Percentiles rank a stretch among this genome's conserved stretches.
Evolutionary conservation across 2,329 filamentous ascomycete species (phyloP).

Genomic region (Laburnicola sp.): DNA sequence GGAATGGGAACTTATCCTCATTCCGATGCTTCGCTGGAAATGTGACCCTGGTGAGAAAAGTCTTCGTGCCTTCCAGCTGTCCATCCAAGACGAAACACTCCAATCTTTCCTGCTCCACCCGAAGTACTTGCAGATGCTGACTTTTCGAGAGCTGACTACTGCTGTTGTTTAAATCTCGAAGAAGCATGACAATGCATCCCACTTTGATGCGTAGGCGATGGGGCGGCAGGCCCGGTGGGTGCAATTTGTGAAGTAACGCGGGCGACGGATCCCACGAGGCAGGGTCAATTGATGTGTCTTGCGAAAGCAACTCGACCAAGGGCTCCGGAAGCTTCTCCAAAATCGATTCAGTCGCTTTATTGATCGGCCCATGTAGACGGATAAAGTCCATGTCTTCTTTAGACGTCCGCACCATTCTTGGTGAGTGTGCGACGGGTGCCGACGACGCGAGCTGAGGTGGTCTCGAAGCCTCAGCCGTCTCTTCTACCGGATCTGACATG

Average conservation of each 20-base stretch:
- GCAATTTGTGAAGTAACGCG: conserved; percentile 36
- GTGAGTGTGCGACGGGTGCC: conserved; percentile 3
- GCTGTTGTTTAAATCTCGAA: conserved; percentile 29
- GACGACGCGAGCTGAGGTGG: conserved; percentile 6
- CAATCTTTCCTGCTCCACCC: conserved; percentile 31
- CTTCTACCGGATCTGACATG: conserved; percentile 31
- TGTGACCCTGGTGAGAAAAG: conserved; percentile 31
- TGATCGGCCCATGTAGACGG: conserved; percentile 37
- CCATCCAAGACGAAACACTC: conserved; percentile 41
- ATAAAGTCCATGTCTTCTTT: conserved; percentile 27
- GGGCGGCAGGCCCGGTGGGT: conserved; percentile 36
- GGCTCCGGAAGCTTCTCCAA: conserved; percentile 32
- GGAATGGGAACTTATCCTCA: conserved; percentile 29
- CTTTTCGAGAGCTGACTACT: conserved; percentile 39
- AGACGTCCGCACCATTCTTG: background rate
- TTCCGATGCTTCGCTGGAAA: conserved; percentile 37
- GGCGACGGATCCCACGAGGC: conserved; percentile 31
- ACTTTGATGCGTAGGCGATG: conserved; percentile 42
- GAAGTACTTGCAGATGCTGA: conserved; percentile 37
- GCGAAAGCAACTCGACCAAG: conserved; percentile 37
- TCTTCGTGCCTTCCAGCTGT: conserved; percentile 38
- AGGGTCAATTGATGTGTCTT: conserved; percentile 27
- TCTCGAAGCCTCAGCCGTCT: conserved; percentile 1
- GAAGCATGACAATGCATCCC: conserved; percentile 35
- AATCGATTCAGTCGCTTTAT: conserved; percentile 28